Base-by-base conservation (phyloP, 2,329 filamentous ascomycete genomes). In the Chaetomium sp. region DNA sequence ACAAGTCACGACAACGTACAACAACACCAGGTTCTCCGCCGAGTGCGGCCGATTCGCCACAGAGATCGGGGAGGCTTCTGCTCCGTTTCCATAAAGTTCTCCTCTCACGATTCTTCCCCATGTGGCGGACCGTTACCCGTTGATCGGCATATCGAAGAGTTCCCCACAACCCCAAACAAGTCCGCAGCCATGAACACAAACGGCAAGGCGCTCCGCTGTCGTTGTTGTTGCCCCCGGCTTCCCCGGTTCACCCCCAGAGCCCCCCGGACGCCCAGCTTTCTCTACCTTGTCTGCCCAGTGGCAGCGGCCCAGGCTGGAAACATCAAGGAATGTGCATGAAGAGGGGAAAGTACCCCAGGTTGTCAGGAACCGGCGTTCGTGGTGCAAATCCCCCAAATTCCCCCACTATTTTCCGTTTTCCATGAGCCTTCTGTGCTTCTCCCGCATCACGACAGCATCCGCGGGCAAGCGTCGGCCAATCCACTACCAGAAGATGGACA, bases 281-380 rank as follows among this genome's bases (percentile, higher is more conserved):
- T 27, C 19, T 27, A 27, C 3, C 19, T 27, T 27, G 2, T 27
- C 19, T 27, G 3, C 3, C 19, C 19, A 27, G 19, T 27, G 19
- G 19, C 19, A 27, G 19, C 19, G 19, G 19, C 19, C 19, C 19
- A 27, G 19, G 19, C 52, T 44, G n/a, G 53, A 12, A 51, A 56
- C 34, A 52, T 51, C 42, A 48, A 55, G 41, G 53, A 41, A 58
- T 53, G 44, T 60, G 61, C 62, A 63, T 64, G 60, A 63, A 36
- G 54, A 57, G 59, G 60, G 57, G 47, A 60, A 52, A 61, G 59
- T 60, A 58, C 61, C 62, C 60, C 62, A 59, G 58, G 61, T 61
- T 62, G 56, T 55, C 53, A 52, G 42, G 45, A 57, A 53, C 45
- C 43, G 54, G 5, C 36, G 44, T 41, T 52, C 40, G 14, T 27